Base-by-base conservation (phyloP, 2,329 filamentous ascomycete species). In the Colletotrichum noveboracense region DNA sequence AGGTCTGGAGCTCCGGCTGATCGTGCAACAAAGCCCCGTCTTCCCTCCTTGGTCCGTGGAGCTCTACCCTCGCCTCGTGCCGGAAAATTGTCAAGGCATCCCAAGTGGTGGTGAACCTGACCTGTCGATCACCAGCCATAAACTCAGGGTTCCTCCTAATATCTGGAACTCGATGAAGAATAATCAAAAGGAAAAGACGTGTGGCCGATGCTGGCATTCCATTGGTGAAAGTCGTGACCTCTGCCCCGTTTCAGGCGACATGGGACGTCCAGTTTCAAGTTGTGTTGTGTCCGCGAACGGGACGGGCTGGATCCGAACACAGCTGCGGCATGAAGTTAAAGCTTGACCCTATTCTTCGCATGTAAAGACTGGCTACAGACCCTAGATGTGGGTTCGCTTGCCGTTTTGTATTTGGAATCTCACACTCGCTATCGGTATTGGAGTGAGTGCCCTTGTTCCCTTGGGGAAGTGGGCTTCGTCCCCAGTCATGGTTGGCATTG, bases 211-310 rank as follows among this genome's bases (percentile, higher is more conserved):
- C 14, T 34, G 28, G n/a, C 18, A n/a, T 66, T 58, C 43, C 24
- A 67, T 67, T 75, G 56, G 62, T 43, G 28, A 74, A 26, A 30
- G 18, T 16, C 32, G 28, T 65, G 64, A 36, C 52, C 32, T 73
- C 30, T 69, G 56, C 55, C 60, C 58, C 73, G 79, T 81, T 80
- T 81, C 80, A 81, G 80, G 56, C 68, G 76, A 73, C 62, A 58
- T 62, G 58, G 43, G 28, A 74, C 36, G 43, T 66, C 61, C 64
- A 71, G 80, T 81, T 81, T 81, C 80, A 82, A 34, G 72, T 79
- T 75, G 74, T 61, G 64, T 70, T 65, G 77, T 69, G 76, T 62
- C 71, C 77, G 70, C 70, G 73, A 79, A 79, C 80, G 81, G 80
- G 79, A 81, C 76, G 77, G 78, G 52, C 58, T 76, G 75, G 76